Base-by-base conservation (phyloP, 148 eudicot genomes). In the Suaeda aralocaspica region DNA sequence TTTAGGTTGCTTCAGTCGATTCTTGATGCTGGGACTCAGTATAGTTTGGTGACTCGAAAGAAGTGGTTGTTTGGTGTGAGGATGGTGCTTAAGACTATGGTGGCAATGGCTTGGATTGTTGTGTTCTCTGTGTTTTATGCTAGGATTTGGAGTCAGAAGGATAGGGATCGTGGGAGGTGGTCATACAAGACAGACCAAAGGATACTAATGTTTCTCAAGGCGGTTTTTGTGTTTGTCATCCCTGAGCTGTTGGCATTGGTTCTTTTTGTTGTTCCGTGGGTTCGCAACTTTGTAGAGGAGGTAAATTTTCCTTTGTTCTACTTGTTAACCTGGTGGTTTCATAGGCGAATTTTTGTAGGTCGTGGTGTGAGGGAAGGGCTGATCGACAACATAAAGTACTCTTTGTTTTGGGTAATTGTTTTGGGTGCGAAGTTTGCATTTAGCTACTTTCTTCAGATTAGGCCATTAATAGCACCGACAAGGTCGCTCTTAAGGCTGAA, bases 11-110 rank as follows among this genome's bases (percentile, higher is more conserved):
- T 85, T 34, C 94, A 90, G 61, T 80, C 96, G 4, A 75, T 93
- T 45, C 87, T 93, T 45, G 98, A 93, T 84, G 98, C 98, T 0
- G 98, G 98, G 21, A 88, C 88, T 41, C 96, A 93, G 80, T 93
- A 93, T 74, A 90, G 96, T 76, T 77, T 93, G 77, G 89, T 93
- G 58, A 69, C 82, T 1, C 78, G 88, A 64, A 86, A 90, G 71
- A 90, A 76, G 9, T 69, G 66, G 77, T 80, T 80, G 90, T 76
- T 87, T 59, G 89, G 86, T 26, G 80, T 90, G 64, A 90, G 98
- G 77, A 93, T 93, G 98, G 89, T 88, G 62, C 71, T 93, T 50
- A 93, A 93, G 84, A 77, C 85, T 48, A n/a, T 88, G 75, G 96
- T 88, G 63, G 92, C 98, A 25, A 13, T 81, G 25, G 81, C 88